Conservation (phyloP, 148 eudicot genomes). For the Cornus controversa region DNA sequence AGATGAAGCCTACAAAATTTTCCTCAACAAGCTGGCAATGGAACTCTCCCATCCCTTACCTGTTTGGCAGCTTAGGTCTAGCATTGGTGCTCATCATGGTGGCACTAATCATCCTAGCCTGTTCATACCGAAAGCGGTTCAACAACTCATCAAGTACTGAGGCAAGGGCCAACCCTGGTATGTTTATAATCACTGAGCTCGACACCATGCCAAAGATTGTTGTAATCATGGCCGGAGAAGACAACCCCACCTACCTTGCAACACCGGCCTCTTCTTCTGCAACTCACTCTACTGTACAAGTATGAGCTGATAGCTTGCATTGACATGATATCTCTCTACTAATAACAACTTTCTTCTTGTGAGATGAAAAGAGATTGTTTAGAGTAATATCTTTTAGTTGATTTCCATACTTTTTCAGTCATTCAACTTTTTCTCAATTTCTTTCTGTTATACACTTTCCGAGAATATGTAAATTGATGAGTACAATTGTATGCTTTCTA, state of each 20-base stretch:
- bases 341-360: background rate
- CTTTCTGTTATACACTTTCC: too few relatives aligned
- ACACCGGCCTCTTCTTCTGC: slow-evolving; percentile 25
- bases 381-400: too few relatives aligned
- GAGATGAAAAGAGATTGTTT: too few relatives aligned
- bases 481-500: background rate
- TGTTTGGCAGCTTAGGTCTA: slow-evolving; percentile 26
- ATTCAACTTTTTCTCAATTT: too few relatives aligned
- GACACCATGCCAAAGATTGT: slow-evolving; percentile 15
- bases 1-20: background rate
- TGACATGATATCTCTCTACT: background rate
- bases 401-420: too few relatives aligned
- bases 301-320: background rate
- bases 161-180: background rate
- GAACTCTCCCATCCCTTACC: slow-evolving; percentile 25
- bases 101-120: slow-evolving; percentile 28
- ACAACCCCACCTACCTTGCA: slow-evolving; percentile 39
- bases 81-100: slow-evolving; percentile 22
- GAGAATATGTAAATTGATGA: background rate
- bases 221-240: slow-evolving; percentile 43
- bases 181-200: background rate
- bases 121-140: slow-evolving; percentile 18
- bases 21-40: background rate
- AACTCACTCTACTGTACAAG: background rate
- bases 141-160: background rate